These are phyloP conservation scores for Phlebiopsis flavidoalba DNA, from an alignment of 768 basidiomycete genomes.

Conservation along the genomic window DNA sequence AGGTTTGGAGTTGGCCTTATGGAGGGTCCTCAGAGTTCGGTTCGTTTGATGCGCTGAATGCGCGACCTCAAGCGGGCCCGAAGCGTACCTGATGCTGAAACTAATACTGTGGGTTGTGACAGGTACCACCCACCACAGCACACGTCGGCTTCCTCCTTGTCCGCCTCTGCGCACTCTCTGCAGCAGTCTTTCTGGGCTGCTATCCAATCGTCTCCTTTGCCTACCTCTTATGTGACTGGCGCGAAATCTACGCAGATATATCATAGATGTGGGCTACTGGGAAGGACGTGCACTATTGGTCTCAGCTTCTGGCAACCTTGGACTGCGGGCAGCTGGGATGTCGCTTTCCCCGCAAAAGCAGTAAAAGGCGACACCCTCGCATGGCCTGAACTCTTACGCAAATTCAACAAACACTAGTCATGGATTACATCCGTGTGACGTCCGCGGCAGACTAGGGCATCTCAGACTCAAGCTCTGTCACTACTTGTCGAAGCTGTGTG, in stretches of 20 bases:
- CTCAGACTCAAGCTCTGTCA: conserved; percentile 60
- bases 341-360: conserved; percentile 53
- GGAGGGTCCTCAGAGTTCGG: too few species aligned
- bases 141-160: too few species aligned
- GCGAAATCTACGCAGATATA: background rate
- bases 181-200: too few species aligned
- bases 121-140: too few species aligned
- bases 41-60: too few species aligned
- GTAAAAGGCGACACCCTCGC: conserved; percentile 47
- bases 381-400: conserved; percentile 79
- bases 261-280: conserved; percentile 34
- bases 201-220: too few species aligned
- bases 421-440: conserved; percentile 51
- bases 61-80: too few species aligned
- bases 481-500: conserved; percentile 46
- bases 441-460: conserved; percentile 64
- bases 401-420: conserved; percentile 83
- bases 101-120: too few species aligned
- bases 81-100: too few species aligned
- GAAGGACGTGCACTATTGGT: conserved; percentile 78
- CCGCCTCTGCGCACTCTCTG: too few species aligned
- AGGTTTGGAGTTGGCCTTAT: too few species aligned
- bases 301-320: conserved; percentile 64
- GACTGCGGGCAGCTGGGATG: conserved; percentile 73
- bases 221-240: background rate